A percentile compares a stretch with the other conserved stretches of the same genome.
Evolutionary conservation across 371 early-diverging fungal species (phyloP).

Genomic region (Fennellomyces sp.): DNA sequence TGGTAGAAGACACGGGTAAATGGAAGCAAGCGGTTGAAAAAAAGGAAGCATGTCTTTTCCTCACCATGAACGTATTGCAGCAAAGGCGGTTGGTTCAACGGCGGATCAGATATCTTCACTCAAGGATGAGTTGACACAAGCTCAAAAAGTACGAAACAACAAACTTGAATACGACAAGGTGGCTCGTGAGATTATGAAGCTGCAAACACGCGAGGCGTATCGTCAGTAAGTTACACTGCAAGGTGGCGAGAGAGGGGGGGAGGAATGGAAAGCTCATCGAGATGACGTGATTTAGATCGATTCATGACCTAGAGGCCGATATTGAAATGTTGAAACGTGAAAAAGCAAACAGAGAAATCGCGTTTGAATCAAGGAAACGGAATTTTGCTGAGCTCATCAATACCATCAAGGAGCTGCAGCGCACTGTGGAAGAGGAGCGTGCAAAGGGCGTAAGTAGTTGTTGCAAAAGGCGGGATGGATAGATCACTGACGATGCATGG

Average conservation of each 20-base stretch:
- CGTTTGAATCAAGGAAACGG: conserved; percentile 31
- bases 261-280: not conserved
- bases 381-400: conserved; percentile 29
- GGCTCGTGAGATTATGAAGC: conserved; percentile 54
- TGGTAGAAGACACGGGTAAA: conserved; percentile 42
- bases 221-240: conserved; percentile 36
- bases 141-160: conserved; percentile 48
- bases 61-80: too few relatives aligned
- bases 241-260: too few relatives aligned
- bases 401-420: conserved; percentile 31
- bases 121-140: conserved; percentile 47
- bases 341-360: conserved; percentile 27
- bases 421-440: conserved; percentile 40
- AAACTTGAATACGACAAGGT: conserved; percentile 61
- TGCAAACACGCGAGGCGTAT: conserved; percentile 48
- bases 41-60: not conserved
- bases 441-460: conserved; percentile 25
- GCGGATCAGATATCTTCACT: conserved; percentile 40
- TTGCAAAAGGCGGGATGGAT: not conserved
- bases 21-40: not conserved
- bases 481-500: not conserved
- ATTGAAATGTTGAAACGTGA: conserved; percentile 41
- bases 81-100: conserved; percentile 27
- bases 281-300: conserved; percentile 25
- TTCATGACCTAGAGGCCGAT: conserved; percentile 29